Base-by-base conservation (phyloP, 441 rosid species). In the Gossypium davidsonii region DNA sequence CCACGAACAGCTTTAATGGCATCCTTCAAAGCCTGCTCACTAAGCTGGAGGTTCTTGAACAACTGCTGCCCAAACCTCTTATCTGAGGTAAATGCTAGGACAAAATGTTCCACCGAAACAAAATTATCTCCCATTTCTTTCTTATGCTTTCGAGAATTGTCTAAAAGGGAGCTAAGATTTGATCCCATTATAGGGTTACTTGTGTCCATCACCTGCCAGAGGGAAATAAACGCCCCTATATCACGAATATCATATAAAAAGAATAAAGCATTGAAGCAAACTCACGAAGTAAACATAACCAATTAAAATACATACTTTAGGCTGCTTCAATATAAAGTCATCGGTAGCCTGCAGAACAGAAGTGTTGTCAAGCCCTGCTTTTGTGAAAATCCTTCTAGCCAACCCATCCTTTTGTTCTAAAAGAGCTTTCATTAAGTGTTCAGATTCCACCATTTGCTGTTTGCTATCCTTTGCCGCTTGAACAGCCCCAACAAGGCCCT, bases 341-440 rank as follows among this genome's bases (percentile, higher is more conserved):
- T 92, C 84, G 0, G 90, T 85, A 46, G 89, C 86, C 72, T 94
- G 98, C 80, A 94, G 76, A 67, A 86, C 87, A 0, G 88, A 83
- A 26, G 88, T 77, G 71, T 92, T 90, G 57, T 92, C 96, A 20
- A 86, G 76, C 44, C 92, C 94, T 0, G 86, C 90, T 76, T 94
- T 92, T 0, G 98, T 81, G 73, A 92, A 89, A 34, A 94, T 83
- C 72, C 92, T 86, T 83, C 95, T 68, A 5, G 95, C 97, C 59
- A 94, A 76, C 15, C 98, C 97, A 83, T 94, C 97, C 74, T 85
- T 94, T 63, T 87, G 98, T 90, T 94, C 97, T 78, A 94, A 78
- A 14, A 94, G 89, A 58, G 97, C 89, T 88, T 94, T 92, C 98
- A 92, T 90, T 59, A 94, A 82, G 81, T 94, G 97, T 77, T 94